Evolutionary conservation across 2,329 filamentous ascomycete genomes (phyloP), one percentile per base, ranked within the genome.

Genomic region (Alternaria tenuissima): DNA sequence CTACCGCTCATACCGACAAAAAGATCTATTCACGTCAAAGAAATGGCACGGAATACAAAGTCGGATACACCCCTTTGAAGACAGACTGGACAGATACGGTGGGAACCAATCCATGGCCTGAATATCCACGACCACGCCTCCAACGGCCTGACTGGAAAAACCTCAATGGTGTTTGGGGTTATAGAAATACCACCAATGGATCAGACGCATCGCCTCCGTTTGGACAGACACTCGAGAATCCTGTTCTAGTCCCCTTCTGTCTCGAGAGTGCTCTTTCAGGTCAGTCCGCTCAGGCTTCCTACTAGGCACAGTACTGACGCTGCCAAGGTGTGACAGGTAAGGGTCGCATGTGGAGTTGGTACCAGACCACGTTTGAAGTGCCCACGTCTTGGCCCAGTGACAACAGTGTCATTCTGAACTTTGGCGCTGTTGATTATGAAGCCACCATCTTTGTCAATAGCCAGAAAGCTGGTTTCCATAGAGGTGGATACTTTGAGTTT

Each of bases 401-500:
- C 4, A 75, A 80, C 43, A 76, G 72, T 1, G 78, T 87, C 1
- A 61, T 87, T 42, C 76, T 88, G 54, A 85, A 87, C 66, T 87
- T 88, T 55, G 86, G 86, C 63, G 85, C 86, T 6, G 85, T 87
- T 30, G 86, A 88, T 67, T 87, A 86, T 58, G 80, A 87, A 64
- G 80, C 83, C 7, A 84, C 82, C 0, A 84, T 90, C 1, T 89
- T 85, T 59, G 78, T 90, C 65, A 89, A 89, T 64, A 84, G 85
- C 3, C 68, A 82, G 24, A 62, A 83, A 20, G 84, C 83, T 4
- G 84, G 81, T 0, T 83, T 81, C 53, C 81, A 90, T 63, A 79
- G 82, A 1, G 88, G 88, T 24, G 88, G 88, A 0, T 90, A 89
- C 67, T 88, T 84, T 68, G 81, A 84, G 26, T 90, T 90, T 69